Evolutionary conservation across 2,329 filamentous ascomycete species (phyloP).

Genomic region (Elsinoe australis): DNA sequence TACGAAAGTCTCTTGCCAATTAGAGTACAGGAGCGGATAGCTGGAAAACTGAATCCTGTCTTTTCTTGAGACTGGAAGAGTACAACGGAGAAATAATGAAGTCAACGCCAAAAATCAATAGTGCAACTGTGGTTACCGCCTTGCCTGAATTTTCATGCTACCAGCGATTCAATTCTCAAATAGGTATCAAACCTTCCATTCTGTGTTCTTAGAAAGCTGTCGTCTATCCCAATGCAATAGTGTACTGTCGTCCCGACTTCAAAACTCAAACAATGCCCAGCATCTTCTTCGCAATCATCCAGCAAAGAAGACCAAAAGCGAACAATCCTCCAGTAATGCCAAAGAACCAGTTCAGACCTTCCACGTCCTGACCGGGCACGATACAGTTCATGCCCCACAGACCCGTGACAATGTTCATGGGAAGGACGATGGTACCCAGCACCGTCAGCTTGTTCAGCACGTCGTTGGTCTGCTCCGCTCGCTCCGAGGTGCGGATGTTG

Average conservation of each 20-base stretch:
- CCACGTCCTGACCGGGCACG: conserved; percentile 85
- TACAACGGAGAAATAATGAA: too few species aligned
- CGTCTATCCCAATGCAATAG: too few species aligned
- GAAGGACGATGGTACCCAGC: conserved; percentile 89
- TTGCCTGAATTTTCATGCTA: too few species aligned
- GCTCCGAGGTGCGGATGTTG: conserved; percentile 97
- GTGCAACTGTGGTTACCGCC: too few species aligned
- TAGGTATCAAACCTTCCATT: too few species aligned
- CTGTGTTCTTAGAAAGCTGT: too few species aligned
- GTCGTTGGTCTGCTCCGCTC: conserved; percentile 90
- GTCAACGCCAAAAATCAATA: too few species aligned
- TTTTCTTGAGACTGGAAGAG: conserved; percentile 24
- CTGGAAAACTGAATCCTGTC: conserved; percentile 32
- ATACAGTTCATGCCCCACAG: conserved; percentile 93
- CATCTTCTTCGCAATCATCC: conserved; percentile 71
- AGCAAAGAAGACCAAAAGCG: conserved; percentile 72
- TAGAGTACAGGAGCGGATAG: conserved; percentile 38
- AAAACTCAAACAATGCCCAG: conserved; percentile 63
- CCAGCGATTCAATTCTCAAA: too few species aligned
- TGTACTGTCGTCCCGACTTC: too few species aligned
- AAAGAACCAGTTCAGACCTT: conserved; percentile 45
- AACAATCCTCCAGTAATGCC: conserved; percentile 64
- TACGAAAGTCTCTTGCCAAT: conserved; percentile 48
- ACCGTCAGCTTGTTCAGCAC: conserved; percentile 92
- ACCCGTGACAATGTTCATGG: conserved; percentile 98